Evolutionary conservation across 805 yeast genomes (phyloP).

Genomic region (Hanseniaspora thailandica): DNA sequence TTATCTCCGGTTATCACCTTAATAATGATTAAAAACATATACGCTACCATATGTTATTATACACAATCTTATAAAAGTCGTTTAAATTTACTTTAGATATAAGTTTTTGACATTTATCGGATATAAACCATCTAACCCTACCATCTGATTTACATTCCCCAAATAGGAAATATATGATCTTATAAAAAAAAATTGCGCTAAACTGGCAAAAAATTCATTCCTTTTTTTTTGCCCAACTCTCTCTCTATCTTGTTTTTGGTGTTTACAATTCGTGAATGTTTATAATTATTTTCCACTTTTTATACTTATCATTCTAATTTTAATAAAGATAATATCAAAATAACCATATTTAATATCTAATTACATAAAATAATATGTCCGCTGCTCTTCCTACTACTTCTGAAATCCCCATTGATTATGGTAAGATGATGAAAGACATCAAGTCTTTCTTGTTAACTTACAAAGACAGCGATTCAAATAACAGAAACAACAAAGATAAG

Average conservation of each 20-base stretch:
- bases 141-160: not conserved
- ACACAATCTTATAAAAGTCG: too few species aligned
- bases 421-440: constrained; percentile 45
- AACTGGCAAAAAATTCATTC: not conserved
- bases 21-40: too few species aligned
- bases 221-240: not conserved
- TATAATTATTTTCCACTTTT: too few species aligned
- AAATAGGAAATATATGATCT: not conserved
- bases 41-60: too few species aligned
- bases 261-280: not conserved
- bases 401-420: constrained; percentile 62
- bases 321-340: not conserved
- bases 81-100: too few species aligned
- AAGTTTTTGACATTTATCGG: too few species aligned
- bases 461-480: constrained; percentile 30
- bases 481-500: constrained; percentile 18
- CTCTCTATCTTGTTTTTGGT: too few species aligned
- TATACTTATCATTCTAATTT: not conserved
- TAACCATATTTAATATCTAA: not conserved
- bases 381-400: constrained; percentile 43
- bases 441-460: constrained; percentile 58
- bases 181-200: not conserved
- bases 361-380: not conserved
- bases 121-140: not conserved
- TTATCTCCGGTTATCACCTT: too few species aligned